A percentile compares a stretch with the other conserved stretches of the same genome.
phyloP scores from a whole-genome alignment of 768 basidiomycete genomes.

The Tulasnella sp. region DNA sequence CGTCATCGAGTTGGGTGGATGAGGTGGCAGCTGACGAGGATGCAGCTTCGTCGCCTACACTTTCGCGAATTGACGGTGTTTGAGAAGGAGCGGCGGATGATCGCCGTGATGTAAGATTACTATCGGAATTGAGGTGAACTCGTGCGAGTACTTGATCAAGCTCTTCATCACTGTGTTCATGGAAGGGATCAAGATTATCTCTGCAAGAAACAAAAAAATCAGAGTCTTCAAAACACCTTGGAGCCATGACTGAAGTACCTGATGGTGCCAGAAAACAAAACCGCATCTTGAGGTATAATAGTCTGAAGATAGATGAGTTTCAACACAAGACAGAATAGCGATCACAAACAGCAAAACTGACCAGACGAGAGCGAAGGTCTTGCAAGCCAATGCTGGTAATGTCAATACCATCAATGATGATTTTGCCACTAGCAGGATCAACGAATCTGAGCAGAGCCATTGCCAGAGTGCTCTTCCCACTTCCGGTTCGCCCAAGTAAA shows the following conservation, averaged over 20 bases:
- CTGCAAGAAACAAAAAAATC: slow-evolving; percentile 7
- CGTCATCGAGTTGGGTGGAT: slow-evolving; percentile 7
- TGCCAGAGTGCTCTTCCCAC: slow-evolving; percentile 45
- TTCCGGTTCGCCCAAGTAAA: slow-evolving; percentile 67
- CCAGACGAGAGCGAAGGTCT: slow-evolving; percentile 50
- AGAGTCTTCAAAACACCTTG: slow-evolving; percentile 26
- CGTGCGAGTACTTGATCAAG: slow-evolving; percentile 69
- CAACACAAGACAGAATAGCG: slow-evolving; percentile 17
- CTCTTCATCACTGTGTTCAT: slow-evolving; percentile 67
- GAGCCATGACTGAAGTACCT: slow-evolving; percentile 33
- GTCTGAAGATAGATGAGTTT: slow-evolving; percentile 19
- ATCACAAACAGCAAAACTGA: slow-evolving; percentile 18
- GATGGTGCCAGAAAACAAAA: slow-evolving; percentile 63
- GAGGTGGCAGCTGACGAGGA: slow-evolving; percentile 2
- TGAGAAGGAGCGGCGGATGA: slow-evolving; percentile 37
- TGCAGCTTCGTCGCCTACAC: slow-evolving; percentile 1
- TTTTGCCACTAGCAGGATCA: slow-evolving; percentile 61
- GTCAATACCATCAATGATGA: slow-evolving; percentile 79
- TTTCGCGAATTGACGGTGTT: slow-evolving; percentile 26
- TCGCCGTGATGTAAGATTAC: slow-evolving; percentile 40
- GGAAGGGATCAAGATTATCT: slow-evolving; percentile 31
- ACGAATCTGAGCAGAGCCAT: slow-evolving; percentile 79
- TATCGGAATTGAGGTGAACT: slow-evolving; percentile 57
- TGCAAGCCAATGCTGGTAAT: slow-evolving; percentile 74
- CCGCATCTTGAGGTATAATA: slow-evolving; percentile 31